Conservation (phyloP, 495 filamentous ascomycete genomes). For the Trichoderma virens region DNA sequence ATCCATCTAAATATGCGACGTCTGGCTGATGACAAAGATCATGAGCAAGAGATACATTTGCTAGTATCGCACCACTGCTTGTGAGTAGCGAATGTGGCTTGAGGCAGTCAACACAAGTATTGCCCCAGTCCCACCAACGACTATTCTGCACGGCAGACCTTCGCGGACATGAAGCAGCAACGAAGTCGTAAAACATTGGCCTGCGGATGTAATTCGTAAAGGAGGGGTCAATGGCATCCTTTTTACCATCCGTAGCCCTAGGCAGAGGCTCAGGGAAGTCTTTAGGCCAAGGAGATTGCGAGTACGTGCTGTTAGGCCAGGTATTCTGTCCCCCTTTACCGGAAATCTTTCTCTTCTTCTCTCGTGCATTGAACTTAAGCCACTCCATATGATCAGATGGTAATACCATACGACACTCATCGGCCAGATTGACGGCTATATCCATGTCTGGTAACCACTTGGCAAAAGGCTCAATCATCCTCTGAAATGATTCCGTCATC, state of each 20-base stretch:
- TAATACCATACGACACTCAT: constrained; percentile 78
- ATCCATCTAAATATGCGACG: constrained; percentile 65
- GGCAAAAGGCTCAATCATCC: constrained; percentile 71
- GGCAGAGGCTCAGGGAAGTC: background rate
- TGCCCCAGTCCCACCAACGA: constrained; percentile 10
- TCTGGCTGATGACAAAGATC: constrained; percentile 86
- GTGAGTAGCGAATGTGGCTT: constrained; percentile 3
- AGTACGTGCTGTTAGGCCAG: background rate
- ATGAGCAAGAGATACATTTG: constrained; percentile 29
- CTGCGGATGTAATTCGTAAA: constrained; percentile 1
- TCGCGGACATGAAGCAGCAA: background rate
- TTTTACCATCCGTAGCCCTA: background rate
- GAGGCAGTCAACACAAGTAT: background rate
- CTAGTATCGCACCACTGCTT: background rate
- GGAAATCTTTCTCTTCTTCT: background rate
- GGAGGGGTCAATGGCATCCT: background rate
- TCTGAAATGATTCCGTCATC: constrained; percentile 59
- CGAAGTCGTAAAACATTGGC: constrained; percentile 6
- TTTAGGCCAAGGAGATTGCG: background rate
- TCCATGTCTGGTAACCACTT: constrained; percentile 88
- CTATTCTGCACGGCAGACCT: background rate
- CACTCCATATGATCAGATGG: constrained; percentile 39
- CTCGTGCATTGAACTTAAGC: background rate
- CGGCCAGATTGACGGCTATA: constrained; percentile 83
- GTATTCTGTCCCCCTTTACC: too few relatives aligned